These are phyloP conservation scores for Gracilaria gracilis DNA, from an alignment of 23 red algal genomes.

Conservation along the genomic window DNA sequence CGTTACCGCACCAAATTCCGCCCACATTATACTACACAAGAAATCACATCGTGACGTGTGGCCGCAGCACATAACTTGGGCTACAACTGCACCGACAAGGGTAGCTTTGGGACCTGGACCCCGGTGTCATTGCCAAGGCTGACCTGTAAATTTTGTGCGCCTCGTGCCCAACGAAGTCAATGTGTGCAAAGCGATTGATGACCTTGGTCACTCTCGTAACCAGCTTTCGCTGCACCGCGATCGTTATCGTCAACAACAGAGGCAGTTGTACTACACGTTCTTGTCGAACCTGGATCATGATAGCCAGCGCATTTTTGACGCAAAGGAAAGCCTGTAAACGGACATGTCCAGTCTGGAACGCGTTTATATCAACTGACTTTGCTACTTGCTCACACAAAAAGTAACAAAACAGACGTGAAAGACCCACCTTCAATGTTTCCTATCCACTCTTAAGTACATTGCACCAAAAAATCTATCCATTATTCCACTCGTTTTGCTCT, in stretches of 20 bases:
- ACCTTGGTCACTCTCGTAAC: conserved; percentile 42
- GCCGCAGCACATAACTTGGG: too few relatives aligned
- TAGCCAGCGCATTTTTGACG: conserved; percentile 39
- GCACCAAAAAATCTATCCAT: too few relatives aligned
- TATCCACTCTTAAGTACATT: too few relatives aligned
- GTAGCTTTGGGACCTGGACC: conserved; percentile 89
- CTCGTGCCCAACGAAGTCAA: conserved; percentile 41
- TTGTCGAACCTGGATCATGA: conserved; percentile 76
- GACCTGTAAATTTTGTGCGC: conserved; percentile 52
- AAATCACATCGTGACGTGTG: too few relatives aligned
- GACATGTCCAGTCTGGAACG: conserved; percentile 67
- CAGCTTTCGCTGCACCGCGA: conserved; percentile 55
- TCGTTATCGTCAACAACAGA: conserved; percentile 61
- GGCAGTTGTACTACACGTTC: conserved; percentile 64
- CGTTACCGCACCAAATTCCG: too few relatives aligned
- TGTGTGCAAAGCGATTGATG: conserved; percentile 52
- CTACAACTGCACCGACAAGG: conserved; percentile 63
- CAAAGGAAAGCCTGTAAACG: conserved; percentile 30
- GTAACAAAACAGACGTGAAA: too few relatives aligned
- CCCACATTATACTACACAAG: too few relatives aligned
- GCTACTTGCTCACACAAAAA: background rate
- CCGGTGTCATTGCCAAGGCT: conserved; percentile 39
- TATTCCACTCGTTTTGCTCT: too few relatives aligned
- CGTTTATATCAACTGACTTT: conserved; percentile 45
- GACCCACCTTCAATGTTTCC: too few relatives aligned